Conservation (phyloP, 1,139 yeast species). For the Sugiyamaella xylanicola region DNA sequence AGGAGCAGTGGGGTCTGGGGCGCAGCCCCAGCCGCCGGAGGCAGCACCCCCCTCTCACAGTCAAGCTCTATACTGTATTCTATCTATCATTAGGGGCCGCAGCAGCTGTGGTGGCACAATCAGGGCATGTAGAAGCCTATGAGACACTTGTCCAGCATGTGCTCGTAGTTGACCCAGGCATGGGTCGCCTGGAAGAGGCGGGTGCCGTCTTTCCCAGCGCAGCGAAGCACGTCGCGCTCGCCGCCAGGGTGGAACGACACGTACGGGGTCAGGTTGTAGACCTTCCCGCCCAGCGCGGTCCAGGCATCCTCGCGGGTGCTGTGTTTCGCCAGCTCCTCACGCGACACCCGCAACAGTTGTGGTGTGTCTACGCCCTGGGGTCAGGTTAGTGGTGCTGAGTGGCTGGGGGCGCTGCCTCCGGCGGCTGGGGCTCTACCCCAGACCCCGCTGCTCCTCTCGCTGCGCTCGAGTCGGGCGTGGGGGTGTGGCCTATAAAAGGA, state of each 20-base stretch:
- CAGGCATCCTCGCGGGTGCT: slow-evolving; percentile 68
- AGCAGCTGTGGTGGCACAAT: no score
- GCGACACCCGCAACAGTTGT: slow-evolving; percentile 53
- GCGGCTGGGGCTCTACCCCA: slow-evolving; percentile 1
- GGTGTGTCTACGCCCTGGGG: slow-evolving; percentile 33
- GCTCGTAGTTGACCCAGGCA: slow-evolving; percentile 84
- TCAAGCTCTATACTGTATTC: no score
- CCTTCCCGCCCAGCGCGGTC: slow-evolving; percentile 80
- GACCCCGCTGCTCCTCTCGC: not conserved
- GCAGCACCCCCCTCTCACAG: no score
- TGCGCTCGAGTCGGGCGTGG: not conserved
- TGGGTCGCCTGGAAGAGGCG: slow-evolving; percentile 77
- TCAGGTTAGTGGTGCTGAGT: not conserved
- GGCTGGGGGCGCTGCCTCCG: slow-evolving; percentile 2
- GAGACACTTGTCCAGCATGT: slow-evolving; percentile 74
- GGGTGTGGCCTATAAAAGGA: not conserved
- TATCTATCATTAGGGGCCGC: no score
- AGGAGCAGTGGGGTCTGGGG: no score
- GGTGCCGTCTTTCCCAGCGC: slow-evolving; percentile 88
- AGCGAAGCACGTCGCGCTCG: slow-evolving; percentile 67
- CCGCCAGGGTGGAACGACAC: slow-evolving; percentile 94
- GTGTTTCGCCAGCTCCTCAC: slow-evolving; percentile 64
- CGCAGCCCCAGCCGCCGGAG: no score
- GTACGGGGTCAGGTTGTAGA: slow-evolving; percentile 83
- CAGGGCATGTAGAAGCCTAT: slow-evolving; percentile 56